Conservation (phyloP, 2,329 filamentous ascomycete genomes). For the Cadophora sp. region DNA sequence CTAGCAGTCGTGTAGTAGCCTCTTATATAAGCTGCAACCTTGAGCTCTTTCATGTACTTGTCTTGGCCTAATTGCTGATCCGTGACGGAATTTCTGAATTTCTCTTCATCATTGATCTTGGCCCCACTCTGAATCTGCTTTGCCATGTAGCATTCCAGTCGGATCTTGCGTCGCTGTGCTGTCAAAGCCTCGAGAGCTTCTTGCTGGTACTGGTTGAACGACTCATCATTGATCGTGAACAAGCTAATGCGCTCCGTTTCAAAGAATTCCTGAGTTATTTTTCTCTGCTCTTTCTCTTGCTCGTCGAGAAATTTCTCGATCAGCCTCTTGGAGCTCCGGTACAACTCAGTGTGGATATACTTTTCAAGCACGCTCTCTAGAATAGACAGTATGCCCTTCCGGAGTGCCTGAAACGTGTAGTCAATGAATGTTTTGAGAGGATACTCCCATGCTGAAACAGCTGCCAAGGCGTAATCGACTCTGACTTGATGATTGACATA, state of each 20-base stretch:
- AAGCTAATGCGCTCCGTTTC: conserved; percentile 23
- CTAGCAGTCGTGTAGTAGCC: conserved; percentile 75
- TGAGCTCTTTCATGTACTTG: conserved; percentile 63
- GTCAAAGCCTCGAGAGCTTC: conserved; percentile 54
- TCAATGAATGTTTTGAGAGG: conserved; percentile 55
- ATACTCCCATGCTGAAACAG: conserved; percentile 56
- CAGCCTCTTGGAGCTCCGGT: conserved; percentile 11
- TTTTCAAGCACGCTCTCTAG: background rate
- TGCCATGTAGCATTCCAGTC: conserved; percentile 51
- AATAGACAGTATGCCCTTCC: background rate
- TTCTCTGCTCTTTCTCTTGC: conserved; percentile 14
- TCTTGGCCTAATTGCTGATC: conserved; percentile 56
- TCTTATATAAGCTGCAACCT: conserved; percentile 66
- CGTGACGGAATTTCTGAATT: conserved; percentile 2
- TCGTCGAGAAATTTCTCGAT: conserved; percentile 27
- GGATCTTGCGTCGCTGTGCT: conserved; percentile 56
- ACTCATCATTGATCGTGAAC: conserved; percentile 38
- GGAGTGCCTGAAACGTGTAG: conserved; percentile 48
- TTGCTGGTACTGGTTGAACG: conserved; percentile 53
- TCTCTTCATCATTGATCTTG: conserved; percentile 9
- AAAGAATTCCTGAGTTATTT: conserved; percentile 20
- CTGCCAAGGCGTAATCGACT: conserved; percentile 63
- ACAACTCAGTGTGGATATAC: background rate
- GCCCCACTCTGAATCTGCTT: background rate
- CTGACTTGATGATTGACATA: conserved; percentile 66